Evolutionary conservation across 805 yeast species (phyloP), one percentile per base, ranked within the genome.

Genomic region (Cyberlindnera sargentensis): DNA sequence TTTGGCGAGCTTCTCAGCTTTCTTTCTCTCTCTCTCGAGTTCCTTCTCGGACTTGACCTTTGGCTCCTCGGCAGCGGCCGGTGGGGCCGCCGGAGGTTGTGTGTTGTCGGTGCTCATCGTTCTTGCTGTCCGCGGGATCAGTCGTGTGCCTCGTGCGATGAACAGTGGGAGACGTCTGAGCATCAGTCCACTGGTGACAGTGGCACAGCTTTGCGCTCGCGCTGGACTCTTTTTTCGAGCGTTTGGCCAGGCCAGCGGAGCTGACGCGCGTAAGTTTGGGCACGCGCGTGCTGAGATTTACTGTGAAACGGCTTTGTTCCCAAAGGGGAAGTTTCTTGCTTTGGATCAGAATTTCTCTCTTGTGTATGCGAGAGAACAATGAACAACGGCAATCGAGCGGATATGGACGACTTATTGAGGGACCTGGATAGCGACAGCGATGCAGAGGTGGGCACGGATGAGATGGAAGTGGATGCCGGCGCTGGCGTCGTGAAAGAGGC

Each of bases 1-100:
- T 66, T 88, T 81, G 64, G 93, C 84, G 57, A 86, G 68, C 64
- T 87, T 82, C 71, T 87, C 93, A 50, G 95, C 90, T 73, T 86
- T 79, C 72, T 87, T 82, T 60, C 82, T 74, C 70, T 87, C 95
- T 60, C 85, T 87, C 64, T 87, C 95, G 42, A 86, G 71, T 67
- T 85, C 87, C 62, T 85, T 85, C 48, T 82, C 83, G 35, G 88
- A 80, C 67, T 84, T 84, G 34, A 71, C 78, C 55, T 71, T 73
- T 50, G 57, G 58, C 44, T 26, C 48, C 31, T 31, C 43, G 36
- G 44, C 38, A 30, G 43, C 35, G 28, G 43, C 40, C 4, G 42
- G 20, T 40, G 51, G 43, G 20, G 45, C 46, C 11, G 42, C 41
- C 15, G 47, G 41, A 24, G 46, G 47, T 31, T 47, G 50, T 25